Conservation (phyloP, 2,329 filamentous ascomycete species). For the Bipolaris zeicola region DNA sequence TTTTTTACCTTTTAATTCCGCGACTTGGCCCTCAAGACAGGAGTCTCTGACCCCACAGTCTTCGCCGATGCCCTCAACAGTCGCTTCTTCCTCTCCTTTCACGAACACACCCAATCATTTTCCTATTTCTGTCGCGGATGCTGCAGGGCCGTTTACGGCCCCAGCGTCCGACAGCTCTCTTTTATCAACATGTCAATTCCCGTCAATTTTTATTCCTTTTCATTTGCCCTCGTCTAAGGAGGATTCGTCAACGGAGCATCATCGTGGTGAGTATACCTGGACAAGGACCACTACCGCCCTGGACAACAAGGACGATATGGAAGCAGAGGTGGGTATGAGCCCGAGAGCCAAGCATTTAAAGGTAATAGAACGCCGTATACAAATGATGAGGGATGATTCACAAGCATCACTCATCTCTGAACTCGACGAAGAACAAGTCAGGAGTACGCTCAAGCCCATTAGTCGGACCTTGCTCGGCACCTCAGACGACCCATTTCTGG, state of each 20-base stretch:
- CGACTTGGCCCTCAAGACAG: conserved; percentile 49
- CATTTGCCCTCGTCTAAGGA: conserved; percentile 24
- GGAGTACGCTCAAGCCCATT: conserved; percentile 50
- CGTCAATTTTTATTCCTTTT: conserved; percentile 46
- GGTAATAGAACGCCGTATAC: conserved; percentile 27
- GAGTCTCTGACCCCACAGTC: conserved; percentile 50
- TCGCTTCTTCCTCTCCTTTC: conserved; percentile 53
- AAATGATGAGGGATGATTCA: conserved; percentile 37
- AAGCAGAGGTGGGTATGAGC: conserved; percentile 18
- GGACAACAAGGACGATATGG: conserved; percentile 6
- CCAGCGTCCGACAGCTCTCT: conserved; percentile 38
- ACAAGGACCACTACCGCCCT: conserved; percentile 23
- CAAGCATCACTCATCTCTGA: conserved; percentile 40
- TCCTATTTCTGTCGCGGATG: conserved; percentile 41
- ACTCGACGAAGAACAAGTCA: conserved; percentile 44
- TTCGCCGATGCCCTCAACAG: conserved; percentile 35
- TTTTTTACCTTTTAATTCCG: conserved; percentile 49
- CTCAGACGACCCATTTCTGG: conserved; percentile 23
- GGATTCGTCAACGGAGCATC: conserved; percentile 53
- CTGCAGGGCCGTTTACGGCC: conserved; percentile 28
- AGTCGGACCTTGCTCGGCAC: conserved; percentile 45
- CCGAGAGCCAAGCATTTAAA: conserved; percentile 28
- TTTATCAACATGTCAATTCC: conserved; percentile 36
- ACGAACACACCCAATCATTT: conserved; percentile 51
- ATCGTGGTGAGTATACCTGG: conserved; percentile 57